Base-by-base conservation (phyloP, 1,284 basidiomycete genomes). In the Ceratobasidium papillatum region DNA sequence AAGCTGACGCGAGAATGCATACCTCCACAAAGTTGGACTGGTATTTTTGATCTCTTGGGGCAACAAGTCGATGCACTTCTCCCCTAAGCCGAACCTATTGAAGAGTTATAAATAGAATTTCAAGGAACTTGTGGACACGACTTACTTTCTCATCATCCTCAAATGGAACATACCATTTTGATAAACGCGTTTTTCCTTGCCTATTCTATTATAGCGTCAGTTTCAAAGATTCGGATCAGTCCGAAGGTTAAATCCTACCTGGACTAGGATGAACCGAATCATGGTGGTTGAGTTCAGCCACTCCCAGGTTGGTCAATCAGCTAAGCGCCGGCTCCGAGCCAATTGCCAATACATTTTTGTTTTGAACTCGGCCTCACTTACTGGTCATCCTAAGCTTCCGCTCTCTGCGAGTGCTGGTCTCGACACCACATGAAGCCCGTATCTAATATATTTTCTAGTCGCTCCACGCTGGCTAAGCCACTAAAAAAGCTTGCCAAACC, bases 21-120 rank as follows among this genome's bases (percentile, higher is more conserved):
- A 97, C 96, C 88, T 99, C 97, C 64, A 99, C 96, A 81, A 99
- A 99, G 83, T 99, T 99, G 75, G 95, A 97, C 83, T 99, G 98
- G 78, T 98, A 97, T 83, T 98, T 98, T 85, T 98, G 96, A 83
- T 99, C 97, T 77, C 97, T 84, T n/a, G 96, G 95, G 0, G 97
- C 97, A 22, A 99, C 94, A 76, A 99, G 83, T 52, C 97, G 87
- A 81, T 99, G 97, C 0, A 99, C 96, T 82, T 99, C 97, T 27
- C 96, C 96, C 47, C 96, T 88, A 74, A 99, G 86, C 72, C 95
- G 89, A 74, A 96, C 92, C 94, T 97, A 78, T 47, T 61, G 19
- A 68, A 45, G 12, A 27, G 3, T 74, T 38, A 38, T 52, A 63
- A 64, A 76, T 73, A 62, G 73, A 12, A 17, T 51, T 45, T 43